Conservation (phyloP, 1,284 basidiomycete species). For the Cerrena zonata region DNA sequence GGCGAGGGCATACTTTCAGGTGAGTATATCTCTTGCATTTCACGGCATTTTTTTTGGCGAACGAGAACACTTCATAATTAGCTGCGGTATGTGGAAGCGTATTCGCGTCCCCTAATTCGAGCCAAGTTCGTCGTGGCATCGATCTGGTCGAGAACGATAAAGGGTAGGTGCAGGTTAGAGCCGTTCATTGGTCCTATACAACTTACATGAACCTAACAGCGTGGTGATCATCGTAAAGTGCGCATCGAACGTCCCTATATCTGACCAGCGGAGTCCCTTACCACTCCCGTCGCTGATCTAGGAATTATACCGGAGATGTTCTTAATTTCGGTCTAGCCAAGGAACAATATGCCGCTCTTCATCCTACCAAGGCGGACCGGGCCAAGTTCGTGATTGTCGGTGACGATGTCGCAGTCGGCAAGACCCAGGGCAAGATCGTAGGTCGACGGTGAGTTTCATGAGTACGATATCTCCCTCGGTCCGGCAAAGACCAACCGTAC, state of each 20-base stretch:
- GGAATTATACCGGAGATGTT: slow-evolving; percentile 85
- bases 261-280: no score
- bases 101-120: slow-evolving; percentile 83
- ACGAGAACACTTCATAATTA: slow-evolving; percentile 16
- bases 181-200: slow-evolving; percentile 28
- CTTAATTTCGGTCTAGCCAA: slow-evolving; percentile 90
- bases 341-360: slow-evolving; percentile 73
- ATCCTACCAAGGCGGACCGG: slow-evolving; percentile 60
- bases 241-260: no score
- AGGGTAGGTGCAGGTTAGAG: slow-evolving; percentile 52
- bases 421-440: slow-evolving; percentile 72
- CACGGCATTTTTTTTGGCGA: background rate
- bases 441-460: slow-evolving; percentile 72
- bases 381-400: slow-evolving; percentile 83
- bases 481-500: background rate
- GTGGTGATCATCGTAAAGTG: slow-evolving; percentile 79
- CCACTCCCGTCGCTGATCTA: slow-evolving; percentile 24
- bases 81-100: slow-evolving; percentile 84
- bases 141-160: slow-evolving; percentile 73
- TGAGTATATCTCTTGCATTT: slow-evolving; percentile 23
- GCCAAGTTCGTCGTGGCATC: slow-evolving; percentile 76
- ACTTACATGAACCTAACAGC: background rate
- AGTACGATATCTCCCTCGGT: background rate
- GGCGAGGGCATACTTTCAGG: slow-evolving; percentile 77
- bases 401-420: slow-evolving; percentile 87